phyloP scores from a whole-genome alignment of 2,329 filamentous ascomycete genomes.

The Aureobasidium namibiae region DNA sequence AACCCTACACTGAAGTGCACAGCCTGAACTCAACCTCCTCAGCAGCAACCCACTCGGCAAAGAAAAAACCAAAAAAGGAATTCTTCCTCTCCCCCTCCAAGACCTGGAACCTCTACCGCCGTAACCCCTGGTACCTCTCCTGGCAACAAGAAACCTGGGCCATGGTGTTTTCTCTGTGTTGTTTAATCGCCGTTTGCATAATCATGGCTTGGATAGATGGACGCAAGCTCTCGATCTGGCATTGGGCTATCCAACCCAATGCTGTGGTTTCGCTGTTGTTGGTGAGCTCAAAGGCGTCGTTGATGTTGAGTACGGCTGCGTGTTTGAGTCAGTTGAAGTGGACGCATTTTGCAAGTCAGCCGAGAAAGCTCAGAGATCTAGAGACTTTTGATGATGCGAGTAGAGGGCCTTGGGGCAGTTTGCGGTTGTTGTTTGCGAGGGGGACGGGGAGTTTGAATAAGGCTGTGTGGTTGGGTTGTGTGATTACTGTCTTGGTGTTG shows the following conservation, averaged over 20 bases:
- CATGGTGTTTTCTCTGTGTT: background rate
- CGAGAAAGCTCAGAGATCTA: background rate
- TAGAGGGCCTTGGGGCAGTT: background rate
- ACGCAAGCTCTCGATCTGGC: background rate
- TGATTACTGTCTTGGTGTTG: background rate
- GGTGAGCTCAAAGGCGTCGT: background rate
- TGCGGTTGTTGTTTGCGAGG: background rate
- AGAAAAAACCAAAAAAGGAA: background rate
- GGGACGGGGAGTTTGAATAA: background rate
- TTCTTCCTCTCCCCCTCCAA: background rate
- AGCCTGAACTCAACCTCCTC: no score
- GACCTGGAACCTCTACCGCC: constrained; percentile 2
- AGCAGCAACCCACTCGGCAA: no score
- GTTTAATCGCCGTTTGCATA: background rate
- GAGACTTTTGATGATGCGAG: constrained; percentile 1
- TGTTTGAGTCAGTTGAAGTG: background rate
- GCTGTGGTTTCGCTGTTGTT: constrained; percentile 1
- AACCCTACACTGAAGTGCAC: background rate
- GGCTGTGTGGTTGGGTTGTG: background rate
- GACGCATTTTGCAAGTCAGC: background rate
- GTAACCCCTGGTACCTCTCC: background rate
- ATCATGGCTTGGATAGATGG: constrained; percentile 1
- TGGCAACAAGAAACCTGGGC: constrained; percentile 11
- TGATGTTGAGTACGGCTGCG: background rate
- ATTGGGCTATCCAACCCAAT: constrained; percentile 3